Evolutionary conservation across 768 basidiomycete species (phyloP).

Genomic region (Pleurotus djamor): DNA sequence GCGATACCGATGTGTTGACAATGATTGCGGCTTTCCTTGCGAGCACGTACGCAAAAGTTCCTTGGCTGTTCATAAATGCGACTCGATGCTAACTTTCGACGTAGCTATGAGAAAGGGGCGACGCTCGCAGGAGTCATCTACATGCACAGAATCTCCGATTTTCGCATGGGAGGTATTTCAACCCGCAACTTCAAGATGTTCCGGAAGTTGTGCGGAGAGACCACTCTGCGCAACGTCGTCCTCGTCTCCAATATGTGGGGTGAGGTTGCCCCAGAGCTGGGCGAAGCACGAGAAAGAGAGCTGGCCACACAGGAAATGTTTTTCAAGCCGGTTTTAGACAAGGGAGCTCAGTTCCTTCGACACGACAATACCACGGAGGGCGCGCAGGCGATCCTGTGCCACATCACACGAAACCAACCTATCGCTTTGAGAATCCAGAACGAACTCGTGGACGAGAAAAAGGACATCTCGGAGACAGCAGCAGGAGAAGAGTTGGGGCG

Average conservation of each 20-base stretch:
- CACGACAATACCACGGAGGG: conserved; percentile 33
- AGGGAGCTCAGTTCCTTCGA: conserved; percentile 35
- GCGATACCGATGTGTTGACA: conserved; percentile 45
- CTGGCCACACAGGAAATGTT: conserved; percentile 31
- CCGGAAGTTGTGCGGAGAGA: conserved; percentile 41
- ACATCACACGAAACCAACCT: conserved; percentile 37
- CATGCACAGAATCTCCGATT: conserved; percentile 38
- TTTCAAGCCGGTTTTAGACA: conserved; percentile 41
- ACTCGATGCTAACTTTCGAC: background rate
- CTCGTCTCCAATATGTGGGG: conserved; percentile 51
- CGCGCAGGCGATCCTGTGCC: conserved; percentile 37
- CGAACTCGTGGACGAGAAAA: conserved; percentile 50
- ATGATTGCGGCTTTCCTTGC: conserved; percentile 42
- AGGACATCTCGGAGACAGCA: conserved; percentile 46
- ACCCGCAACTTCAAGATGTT: conserved; percentile 42
- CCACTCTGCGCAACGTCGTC: conserved; percentile 37
- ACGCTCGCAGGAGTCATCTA: conserved; percentile 38
- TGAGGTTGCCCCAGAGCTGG: conserved; percentile 26
- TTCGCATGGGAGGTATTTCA: conserved; percentile 36
- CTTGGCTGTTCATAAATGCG: background rate
- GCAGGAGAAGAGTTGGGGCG: conserved; percentile 52
- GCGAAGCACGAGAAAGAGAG: conserved; percentile 31
- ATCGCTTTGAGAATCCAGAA: conserved; percentile 49
- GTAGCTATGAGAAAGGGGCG: conserved; percentile 13
- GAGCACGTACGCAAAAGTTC: conserved; percentile 10